Evolutionary conservation across 306 rosid genomes (phyloP).

Genomic region (Cicer judaicum): DNA sequence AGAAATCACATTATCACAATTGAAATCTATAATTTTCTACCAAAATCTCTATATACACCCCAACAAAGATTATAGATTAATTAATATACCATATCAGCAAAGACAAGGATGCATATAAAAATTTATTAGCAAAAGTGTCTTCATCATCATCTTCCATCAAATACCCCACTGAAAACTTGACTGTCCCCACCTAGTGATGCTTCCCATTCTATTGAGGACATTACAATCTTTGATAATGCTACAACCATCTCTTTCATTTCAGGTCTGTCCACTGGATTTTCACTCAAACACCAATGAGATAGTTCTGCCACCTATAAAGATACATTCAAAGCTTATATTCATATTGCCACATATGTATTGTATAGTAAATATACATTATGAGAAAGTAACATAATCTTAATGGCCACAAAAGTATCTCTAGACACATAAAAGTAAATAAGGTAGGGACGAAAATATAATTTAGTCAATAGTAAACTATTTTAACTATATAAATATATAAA

Average conservation of each 20-base stretch:
- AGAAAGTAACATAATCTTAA: no score
- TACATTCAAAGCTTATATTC: neutral
- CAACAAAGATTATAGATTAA: neutral
- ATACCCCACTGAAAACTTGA: slow-evolving; percentile 69
- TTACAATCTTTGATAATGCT: slow-evolving; percentile 55
- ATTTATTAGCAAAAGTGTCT: neutral
- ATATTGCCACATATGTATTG: neutral
- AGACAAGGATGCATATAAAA: neutral
- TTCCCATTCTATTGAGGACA: slow-evolving; percentile 73
- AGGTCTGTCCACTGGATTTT: slow-evolving; percentile 76
- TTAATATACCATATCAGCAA: neutral
- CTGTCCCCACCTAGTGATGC: slow-evolving; percentile 74
- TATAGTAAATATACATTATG: no score
- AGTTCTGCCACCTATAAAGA: slow-evolving; percentile 65
- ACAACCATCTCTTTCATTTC: slow-evolving; percentile 70
- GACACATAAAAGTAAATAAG: no score
- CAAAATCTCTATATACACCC: slow-evolving; percentile 14
- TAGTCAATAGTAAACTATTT: no score
- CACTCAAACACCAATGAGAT: slow-evolving; percentile 67
- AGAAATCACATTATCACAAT: neutral
- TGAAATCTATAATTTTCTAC: slow-evolving; percentile 15
- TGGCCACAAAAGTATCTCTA: no score
- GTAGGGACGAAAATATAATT: no score
- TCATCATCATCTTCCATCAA: slow-evolving; percentile 66
- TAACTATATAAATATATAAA: no score